A percentile compares a stretch with the other conserved stretches of the same genome.
Evolutionary conservation across 139 green algal genomes (phyloP).

Genomic region (Chlamydomonas incerta): DNA sequence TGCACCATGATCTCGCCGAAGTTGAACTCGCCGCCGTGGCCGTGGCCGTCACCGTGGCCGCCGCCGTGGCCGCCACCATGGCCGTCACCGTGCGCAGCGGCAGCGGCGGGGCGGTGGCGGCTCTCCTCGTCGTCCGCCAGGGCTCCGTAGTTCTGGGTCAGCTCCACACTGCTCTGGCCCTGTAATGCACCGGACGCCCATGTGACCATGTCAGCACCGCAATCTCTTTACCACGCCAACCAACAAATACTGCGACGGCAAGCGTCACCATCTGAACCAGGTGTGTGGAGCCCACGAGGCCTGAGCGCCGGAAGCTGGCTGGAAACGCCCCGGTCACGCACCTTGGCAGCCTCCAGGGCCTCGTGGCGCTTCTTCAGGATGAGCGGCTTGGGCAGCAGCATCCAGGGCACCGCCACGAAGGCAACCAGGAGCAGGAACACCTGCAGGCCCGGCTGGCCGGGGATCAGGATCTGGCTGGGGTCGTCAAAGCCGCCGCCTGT

Average conservation of each 20-base stretch:
- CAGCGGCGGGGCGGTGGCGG: background rate
- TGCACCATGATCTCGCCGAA: constrained; percentile 83
- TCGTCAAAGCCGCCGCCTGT: no score
- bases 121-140: constrained; percentile 31
- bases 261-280: no score
- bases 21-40: constrained; percentile 74
- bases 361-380: constrained; percentile 92
- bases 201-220: no score
- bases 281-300: no score
- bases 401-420: constrained; percentile 90
- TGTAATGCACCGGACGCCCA: no score
- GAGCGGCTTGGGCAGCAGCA: constrained; percentile 97
- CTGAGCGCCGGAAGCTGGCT: no score
- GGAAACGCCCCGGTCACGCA: no score
- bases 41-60: constrained; percentile 28
- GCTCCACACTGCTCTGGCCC: constrained; percentile 13
- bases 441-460: constrained; percentile 76
- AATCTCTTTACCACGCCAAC: no score
- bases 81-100: background rate
- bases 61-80: background rate
- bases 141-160: constrained; percentile 25
- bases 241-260: no score
- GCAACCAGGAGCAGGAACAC: constrained; percentile 86
- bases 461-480: constrained; percentile 60
- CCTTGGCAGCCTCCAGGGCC: constrained; percentile 31